Evolutionary conservation across 306 rosid species (phyloP).

Genomic region (Hippophae gyantsensis): DNA sequence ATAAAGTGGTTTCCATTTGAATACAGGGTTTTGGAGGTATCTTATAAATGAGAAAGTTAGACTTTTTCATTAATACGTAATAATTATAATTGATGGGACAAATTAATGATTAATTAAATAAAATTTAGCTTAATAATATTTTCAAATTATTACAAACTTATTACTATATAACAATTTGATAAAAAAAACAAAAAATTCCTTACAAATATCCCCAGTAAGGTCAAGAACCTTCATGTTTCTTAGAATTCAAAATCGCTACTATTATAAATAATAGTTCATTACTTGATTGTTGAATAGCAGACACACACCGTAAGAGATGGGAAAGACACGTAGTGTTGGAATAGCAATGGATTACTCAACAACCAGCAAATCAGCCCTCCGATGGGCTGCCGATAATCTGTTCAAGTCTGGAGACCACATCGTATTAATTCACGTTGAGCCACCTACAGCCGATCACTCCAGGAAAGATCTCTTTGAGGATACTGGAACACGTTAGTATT

Average conservation of each 20-base stretch:
- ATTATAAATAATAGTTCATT: neutral
- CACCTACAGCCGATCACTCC: conserved; percentile 46
- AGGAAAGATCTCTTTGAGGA: conserved; percentile 50
- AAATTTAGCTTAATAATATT: too few species aligned
- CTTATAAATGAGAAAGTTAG: too few species aligned
- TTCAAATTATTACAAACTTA: too few species aligned
- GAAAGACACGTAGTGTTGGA: conserved; percentile 40
- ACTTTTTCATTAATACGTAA: too few species aligned
- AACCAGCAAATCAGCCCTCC: conserved; percentile 61
- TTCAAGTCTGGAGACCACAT: conserved; percentile 38
- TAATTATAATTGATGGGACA: too few species aligned
- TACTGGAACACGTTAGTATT: conserved; percentile 50
- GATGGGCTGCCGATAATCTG: conserved; percentile 57
- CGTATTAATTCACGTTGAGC: conserved; percentile 56
- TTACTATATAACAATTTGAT: too few species aligned
- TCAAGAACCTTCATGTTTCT: conserved; percentile 16
- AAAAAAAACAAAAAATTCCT: too few species aligned
- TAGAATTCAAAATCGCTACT: conserved; percentile 3
- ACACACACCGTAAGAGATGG: conserved; percentile 11
- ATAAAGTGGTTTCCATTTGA: too few species aligned
- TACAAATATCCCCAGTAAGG: neutral
- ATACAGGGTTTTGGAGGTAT: too few species aligned
- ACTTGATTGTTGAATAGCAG: neutral
- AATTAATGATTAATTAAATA: too few species aligned
- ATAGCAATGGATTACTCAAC: conserved; percentile 70